Evolutionary conservation across 768 basidiomycete genomes (phyloP).

Genomic region (Mycena vulgaris): DNA sequence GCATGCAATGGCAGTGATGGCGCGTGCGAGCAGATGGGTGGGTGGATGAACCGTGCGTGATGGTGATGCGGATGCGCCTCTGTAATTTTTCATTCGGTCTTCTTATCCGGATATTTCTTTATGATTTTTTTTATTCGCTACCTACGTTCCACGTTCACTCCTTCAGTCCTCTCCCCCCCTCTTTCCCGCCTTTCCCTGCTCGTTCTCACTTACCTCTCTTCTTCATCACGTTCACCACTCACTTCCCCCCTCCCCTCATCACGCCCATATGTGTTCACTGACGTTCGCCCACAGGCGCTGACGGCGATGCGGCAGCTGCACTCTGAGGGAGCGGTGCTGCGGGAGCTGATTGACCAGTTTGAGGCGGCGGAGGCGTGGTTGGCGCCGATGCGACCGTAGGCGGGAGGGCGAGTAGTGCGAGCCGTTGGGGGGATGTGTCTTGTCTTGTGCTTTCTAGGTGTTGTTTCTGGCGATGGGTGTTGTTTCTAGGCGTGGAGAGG

Average conservation of each 20-base stretch:
- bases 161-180: no score
- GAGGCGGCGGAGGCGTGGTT: constrained; percentile 97
- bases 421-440: background rate
- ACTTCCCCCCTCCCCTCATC: background rate
- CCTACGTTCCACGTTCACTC: no score
- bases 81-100: no score
- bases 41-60: no score
- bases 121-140: no score
- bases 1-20: no score
- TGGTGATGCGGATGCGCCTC: no score
- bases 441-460: no score
- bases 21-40: no score
- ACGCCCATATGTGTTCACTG: constrained; percentile 1
- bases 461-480: background rate
- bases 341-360: constrained; percentile 95
- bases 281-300: constrained; percentile 72
- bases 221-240: background rate
- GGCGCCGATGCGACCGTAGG: constrained; percentile 89
- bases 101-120: no score
- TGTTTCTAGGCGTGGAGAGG: no score
- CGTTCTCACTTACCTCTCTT: background rate
- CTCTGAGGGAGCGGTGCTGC: constrained; percentile 83
- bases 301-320: constrained; percentile 92
- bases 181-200: no score
- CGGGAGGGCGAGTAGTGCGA: background rate